Evolutionary conservation across 2,329 filamentous ascomycete genomes (phyloP), one percentile per base, ranked within the genome.

Genomic region (Aspergillus clavatus): DNA sequence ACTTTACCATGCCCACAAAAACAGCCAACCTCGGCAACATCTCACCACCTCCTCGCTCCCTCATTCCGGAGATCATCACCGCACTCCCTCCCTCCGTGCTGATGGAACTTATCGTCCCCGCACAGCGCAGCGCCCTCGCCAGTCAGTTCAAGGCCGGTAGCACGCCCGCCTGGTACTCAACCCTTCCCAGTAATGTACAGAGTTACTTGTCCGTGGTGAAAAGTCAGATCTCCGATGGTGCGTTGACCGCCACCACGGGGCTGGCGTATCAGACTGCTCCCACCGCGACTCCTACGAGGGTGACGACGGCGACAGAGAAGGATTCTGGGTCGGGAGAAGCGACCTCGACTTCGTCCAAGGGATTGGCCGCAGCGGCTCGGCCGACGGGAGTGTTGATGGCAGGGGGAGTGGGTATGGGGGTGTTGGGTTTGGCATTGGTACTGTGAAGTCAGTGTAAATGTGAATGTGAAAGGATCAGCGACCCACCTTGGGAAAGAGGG

Each of bases 131-230:
- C 27, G 52, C 60, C 0, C 50, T 67, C 5, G 59, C 60, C 6
- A 60, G 56, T 28, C 54, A 65, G 7, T 58, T 65, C 42, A 51
- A 58, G 7, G 62, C 61, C 7, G 64, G 64, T 0, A 57, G 45
- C 31, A 67, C 63, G 0, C 62, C 65, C 0, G 47, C 50, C 23
- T 67, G 64, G 65, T 68, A 66, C 18, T 38, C 43, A 10, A 53
- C 50, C 23, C 54, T 68, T 0, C 65, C 64, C 0, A 50, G 55
- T 5, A 56, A 60, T 2, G 59, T 62, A n/a, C 59, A 66, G 49
- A 60, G 50, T 31, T 67, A 65, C 43, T 48, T 67, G 36, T 51
- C 58, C 1, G 57, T 56, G 7, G 63, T 67, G 19, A 59, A 57
- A 42, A 54, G 51, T 5, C 58, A 66, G 46, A 57, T 66, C 7